Base-by-base conservation (phyloP, 371 early-diverging fungal genomes). In the Rhizopus delemar region DNA sequence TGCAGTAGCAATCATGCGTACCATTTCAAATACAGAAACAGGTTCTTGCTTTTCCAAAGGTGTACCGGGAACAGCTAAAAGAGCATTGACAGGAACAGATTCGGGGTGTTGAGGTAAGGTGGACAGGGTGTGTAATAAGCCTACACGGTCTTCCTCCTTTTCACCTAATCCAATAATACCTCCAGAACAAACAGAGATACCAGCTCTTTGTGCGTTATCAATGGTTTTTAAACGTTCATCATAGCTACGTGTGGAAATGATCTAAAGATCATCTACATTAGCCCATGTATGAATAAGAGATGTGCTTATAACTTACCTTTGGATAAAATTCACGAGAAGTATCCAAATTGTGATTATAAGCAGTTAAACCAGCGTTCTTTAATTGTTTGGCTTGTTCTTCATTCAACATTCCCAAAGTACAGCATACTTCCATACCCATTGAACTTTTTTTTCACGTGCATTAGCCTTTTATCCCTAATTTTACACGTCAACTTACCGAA, bases 391-490 rank as follows among this genome's bases (percentile, higher is more conserved):
- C 91, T 72, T 91, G 92, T 12, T 76, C 82, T 41, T 84, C 85
- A 68, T 86, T 82, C 75, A 93, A 78, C 93, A 93, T 91, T 62
- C 93, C 93, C 52, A 93, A 78, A 13, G 92, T 93, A 78, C 90
- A 91, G 80, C 93, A 93, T 13, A 93, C 93, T 68, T 93, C 93
- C 93, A 93, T 93, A 39, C 86, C 91, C 93, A 93, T 93, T 12
- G 86, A 85, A 48, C 90, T 90, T 22, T 32, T 3, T 46, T 8
- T 16, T 5, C 35, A 56, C 13, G 46, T 15, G 32, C 0, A 22
- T 8, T 34, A 29, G 9, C 9, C 38, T 43, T n/a, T 15, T 7
- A 12, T 35, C 51, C 46, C 46, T 28, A 16, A 50, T 46, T 13
- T 45, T 38, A 36, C 46, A 41, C 50, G 29, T 33, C 31, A 9